phyloP scores from a whole-genome alignment of 2,329 filamentous ascomycete genomes.

The Fusarium sacchari region DNA sequence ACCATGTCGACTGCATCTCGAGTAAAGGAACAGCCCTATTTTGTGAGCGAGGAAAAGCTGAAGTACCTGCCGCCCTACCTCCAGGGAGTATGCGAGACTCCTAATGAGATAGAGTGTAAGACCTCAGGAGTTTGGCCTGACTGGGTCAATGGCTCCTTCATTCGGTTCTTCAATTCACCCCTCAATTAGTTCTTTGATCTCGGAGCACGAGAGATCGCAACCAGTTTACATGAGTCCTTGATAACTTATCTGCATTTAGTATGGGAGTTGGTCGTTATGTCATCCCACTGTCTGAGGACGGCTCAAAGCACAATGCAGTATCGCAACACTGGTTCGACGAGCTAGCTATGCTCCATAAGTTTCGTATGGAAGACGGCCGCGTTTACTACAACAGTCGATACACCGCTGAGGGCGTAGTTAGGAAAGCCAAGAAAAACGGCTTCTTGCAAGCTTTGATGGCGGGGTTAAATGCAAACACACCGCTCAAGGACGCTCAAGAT shows the following conservation, averaged over 20 bases:
- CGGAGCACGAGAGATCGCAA: neutral
- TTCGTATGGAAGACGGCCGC: neutral
- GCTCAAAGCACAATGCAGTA: neutral
- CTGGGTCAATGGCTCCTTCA: neutral
- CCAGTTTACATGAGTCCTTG: accelerated
- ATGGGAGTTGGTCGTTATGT: neutral
- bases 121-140: neutral
- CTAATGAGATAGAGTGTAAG: neutral
- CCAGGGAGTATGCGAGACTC: neutral
- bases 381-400: neutral
- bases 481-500: neutral
- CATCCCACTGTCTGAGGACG: neutral
- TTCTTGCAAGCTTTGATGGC: neutral
- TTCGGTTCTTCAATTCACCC: neutral
- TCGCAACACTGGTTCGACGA: neutral
- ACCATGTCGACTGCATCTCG: neutral
- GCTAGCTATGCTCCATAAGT: neutral
- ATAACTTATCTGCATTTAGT: accelerated
- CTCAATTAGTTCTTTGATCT: accelerated
- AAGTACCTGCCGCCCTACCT: neutral
- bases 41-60: neutral
- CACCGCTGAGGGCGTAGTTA: neutral
- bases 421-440: neutral
- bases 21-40: neutral
- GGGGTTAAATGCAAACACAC: neutral